Percentiles rank a stretch among this genome's conserved stretches.
Evolutionary conservation across 768 basidiomycete genomes (phyloP).

Genomic region (Hortiboletus flavorubellus): DNA sequence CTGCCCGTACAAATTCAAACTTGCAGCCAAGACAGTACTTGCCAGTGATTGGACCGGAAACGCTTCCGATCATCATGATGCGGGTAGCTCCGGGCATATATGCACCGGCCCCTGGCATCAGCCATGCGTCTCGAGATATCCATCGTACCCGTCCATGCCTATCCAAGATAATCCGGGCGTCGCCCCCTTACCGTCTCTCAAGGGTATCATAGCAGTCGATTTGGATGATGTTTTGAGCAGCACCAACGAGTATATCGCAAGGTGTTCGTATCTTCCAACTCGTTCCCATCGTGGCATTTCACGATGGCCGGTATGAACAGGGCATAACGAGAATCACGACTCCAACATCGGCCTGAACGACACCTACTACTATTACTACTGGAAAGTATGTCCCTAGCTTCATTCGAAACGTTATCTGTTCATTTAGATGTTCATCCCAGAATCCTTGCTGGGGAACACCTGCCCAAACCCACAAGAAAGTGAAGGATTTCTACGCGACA

Average conservation of each 20-base stretch:
- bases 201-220: slow-evolving; percentile 57
- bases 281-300: not conserved
- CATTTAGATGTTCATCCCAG: slow-evolving; percentile 23
- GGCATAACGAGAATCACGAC: slow-evolving; percentile 63
- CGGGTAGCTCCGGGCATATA: not conserved
- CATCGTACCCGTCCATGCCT: slow-evolving; percentile 7
- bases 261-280: slow-evolving; percentile 39
- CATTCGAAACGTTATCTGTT: not conserved
- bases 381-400: slow-evolving; percentile 48
- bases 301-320: slow-evolving; percentile 31
- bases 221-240: slow-evolving; percentile 64
- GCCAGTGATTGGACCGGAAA: slow-evolving; percentile 5
- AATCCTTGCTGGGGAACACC: slow-evolving; percentile 61
- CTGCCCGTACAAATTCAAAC: not conserved
- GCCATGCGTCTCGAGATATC: not conserved
- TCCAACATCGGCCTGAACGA: slow-evolving; percentile 50
- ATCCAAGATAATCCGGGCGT: not conserved
- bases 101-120: no score
- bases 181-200: slow-evolving; percentile 11
- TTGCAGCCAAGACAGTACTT: not conserved
- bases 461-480: slow-evolving; percentile 55
- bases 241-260: slow-evolving; percentile 56
- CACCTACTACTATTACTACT: slow-evolving; percentile 75
- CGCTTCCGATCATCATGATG: not conserved
- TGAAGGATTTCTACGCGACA: slow-evolving; percentile 55